Evolutionary conservation across 2,329 filamentous ascomycete genomes (phyloP).

Genomic region (Ophiosphaerella herpotricha): DNA sequence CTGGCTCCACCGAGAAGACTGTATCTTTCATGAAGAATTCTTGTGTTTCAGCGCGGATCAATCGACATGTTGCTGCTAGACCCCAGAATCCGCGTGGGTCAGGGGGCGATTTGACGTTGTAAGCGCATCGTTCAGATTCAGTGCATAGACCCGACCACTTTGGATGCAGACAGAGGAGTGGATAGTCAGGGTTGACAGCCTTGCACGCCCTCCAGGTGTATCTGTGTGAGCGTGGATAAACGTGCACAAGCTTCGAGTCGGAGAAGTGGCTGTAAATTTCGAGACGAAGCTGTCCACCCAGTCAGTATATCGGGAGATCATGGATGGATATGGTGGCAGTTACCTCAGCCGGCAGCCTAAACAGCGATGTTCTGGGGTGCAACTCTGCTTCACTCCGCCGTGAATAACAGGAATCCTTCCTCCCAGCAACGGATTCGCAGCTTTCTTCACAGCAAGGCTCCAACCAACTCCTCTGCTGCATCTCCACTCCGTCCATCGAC

Average conservation of each 20-base stretch:
- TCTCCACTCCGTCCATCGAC: no score
- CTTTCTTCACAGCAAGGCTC: no score
- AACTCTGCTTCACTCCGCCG: no score
- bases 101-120: conserved; percentile 1
- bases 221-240: conserved; percentile 4
- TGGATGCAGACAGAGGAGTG: conserved; percentile 26
- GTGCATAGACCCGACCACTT: conserved; percentile 26
- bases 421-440: no score
- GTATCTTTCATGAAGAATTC: conserved; percentile 7
- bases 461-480: no score
- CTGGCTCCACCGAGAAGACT: conserved; percentile 9
- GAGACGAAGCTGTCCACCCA: neutral
- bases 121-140: conserved; percentile 19
- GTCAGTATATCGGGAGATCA: no score
- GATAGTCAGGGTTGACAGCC: conserved; percentile 4
- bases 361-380: no score
- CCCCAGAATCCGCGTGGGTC: conserved; percentile 12
- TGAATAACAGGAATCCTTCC: no score
- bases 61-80: conserved; percentile 12
- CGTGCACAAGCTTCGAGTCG: conserved; percentile 16
- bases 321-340: no score
- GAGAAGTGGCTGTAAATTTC: conserved; percentile 19
- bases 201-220: conserved; percentile 23
- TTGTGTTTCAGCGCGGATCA: conserved; percentile 14
- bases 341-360: no score